phyloP scores from a whole-genome alignment of 2,329 filamentous ascomycete genomes.

The Calonectria ilicicola region DNA sequence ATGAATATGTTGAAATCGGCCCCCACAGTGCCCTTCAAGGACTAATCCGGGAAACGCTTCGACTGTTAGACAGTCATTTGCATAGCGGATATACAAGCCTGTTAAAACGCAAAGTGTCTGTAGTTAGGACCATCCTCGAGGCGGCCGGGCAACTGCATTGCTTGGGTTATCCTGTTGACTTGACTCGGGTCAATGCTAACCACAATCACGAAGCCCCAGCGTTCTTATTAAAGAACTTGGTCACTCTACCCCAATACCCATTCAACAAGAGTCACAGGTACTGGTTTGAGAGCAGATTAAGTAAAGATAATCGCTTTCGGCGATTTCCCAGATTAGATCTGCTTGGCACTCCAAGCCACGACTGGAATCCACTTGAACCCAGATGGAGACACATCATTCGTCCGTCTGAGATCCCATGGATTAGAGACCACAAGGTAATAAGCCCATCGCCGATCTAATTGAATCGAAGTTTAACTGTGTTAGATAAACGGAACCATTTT shows the following conservation, averaged over 20 bases:
- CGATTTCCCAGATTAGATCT: not conserved
- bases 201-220: not conserved
- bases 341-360: not conserved
- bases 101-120: not conserved
- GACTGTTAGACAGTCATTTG: not conserved
- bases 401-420: not conserved
- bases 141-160: not conserved
- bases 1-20: constrained; percentile 11
- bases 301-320: not conserved
- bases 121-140: not conserved
- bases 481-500: not conserved
- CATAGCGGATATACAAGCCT: not conserved
- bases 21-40: constrained; percentile 6
- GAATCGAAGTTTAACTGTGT: not conserved
- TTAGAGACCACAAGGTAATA: constrained; percentile 5
- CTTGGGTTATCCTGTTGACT: not conserved
- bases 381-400: constrained; percentile 8
- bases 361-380: not conserved
- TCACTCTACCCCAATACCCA: not conserved
- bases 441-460: accelerated
- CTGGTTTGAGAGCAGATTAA: constrained; percentile 6
- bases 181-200: not conserved
- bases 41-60: not conserved
- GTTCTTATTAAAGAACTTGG: not conserved
- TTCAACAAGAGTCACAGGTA: constrained; percentile 1